Evolutionary conservation across 331 rosid genomes (phyloP).

Genomic region (Pyracantha coccinea): DNA sequence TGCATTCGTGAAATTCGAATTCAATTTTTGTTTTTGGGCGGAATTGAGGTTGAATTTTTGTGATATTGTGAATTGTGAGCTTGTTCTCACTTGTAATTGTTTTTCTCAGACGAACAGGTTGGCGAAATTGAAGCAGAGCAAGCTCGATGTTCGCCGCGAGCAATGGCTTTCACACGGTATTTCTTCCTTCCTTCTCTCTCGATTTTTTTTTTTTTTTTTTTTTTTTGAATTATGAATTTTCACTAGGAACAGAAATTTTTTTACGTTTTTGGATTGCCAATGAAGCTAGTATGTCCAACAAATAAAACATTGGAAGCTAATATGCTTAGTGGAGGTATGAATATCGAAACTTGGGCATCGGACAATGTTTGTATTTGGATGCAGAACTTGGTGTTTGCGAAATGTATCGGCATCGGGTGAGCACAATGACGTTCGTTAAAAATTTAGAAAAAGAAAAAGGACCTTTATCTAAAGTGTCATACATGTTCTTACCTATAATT

Average conservation of each 20-base stretch:
- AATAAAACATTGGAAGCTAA: no score
- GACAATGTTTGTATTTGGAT: neutral
- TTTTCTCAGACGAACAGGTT: slow-evolving; percentile 18
- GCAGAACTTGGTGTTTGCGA: neutral
- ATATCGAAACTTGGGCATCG: neutral
- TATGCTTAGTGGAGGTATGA: neutral
- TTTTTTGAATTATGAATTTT: neutral
- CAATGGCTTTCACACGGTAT: slow-evolving; percentile 67
- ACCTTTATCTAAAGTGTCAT: neutral
- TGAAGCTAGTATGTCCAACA: no score
- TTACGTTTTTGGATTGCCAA: neutral
- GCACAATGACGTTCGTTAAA: neutral
- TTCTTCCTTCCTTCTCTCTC: neutral
- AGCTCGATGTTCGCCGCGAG: slow-evolving; percentile 63
- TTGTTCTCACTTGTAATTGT: neutral
- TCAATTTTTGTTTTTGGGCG: neutral
- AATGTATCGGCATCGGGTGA: neutral
- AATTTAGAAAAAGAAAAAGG: neutral
- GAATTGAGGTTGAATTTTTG: neutral
- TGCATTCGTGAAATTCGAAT: neutral
- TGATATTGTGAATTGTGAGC: neutral
- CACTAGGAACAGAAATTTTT: neutral
- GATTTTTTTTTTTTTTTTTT: neutral
- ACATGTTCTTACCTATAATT: neutral
- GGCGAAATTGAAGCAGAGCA: slow-evolving; percentile 53